phyloP scores from a whole-genome alignment of 1,284 basidiomycete species.

The Cryptococcus depauperatus region DNA sequence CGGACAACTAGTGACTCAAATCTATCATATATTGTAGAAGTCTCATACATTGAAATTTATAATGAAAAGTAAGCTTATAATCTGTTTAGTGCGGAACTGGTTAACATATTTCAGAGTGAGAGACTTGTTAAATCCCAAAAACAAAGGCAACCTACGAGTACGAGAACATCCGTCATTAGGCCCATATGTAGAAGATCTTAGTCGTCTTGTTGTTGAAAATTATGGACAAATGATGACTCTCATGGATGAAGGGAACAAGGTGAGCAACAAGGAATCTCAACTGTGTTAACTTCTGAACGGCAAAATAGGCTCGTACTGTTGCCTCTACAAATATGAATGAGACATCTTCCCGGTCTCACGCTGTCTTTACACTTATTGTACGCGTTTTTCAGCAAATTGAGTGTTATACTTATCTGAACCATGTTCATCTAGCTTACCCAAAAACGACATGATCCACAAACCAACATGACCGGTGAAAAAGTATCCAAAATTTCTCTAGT shows the following conservation, averaged over 20 bases:
- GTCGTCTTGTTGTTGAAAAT: constrained; percentile 80
- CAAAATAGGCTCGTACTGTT: constrained; percentile 68
- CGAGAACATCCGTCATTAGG: constrained; percentile 90
- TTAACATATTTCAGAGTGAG: constrained; percentile 50
- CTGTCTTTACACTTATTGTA: constrained; percentile 83
- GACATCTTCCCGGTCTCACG: constrained; percentile 96
- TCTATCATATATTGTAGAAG: constrained; percentile 80
- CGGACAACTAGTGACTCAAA: constrained; percentile 61
- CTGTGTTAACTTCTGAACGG: not conserved
- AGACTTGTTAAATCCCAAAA: constrained; percentile 94
- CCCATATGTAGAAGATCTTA: constrained; percentile 95
- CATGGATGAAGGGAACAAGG: constrained; percentile 99
- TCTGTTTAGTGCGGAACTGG: not conserved
- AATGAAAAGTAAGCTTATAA: constrained; percentile 65
- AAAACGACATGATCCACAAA: constrained; percentile 71
- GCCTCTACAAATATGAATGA: constrained; percentile 99
- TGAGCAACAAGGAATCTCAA: constrained; percentile 13
- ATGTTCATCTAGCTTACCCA: constrained; percentile 60
- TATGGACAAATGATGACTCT: constrained; percentile 96
- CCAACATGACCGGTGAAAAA: constrained; percentile 86
- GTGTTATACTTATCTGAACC: not conserved
- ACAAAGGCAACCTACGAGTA: constrained; percentile 85
- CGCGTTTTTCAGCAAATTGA: constrained; percentile 4
- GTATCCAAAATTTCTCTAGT: constrained; percentile 91
- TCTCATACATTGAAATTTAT: constrained; percentile 96